Conservation (phyloP, 768 basidiomycete genomes). For the Cyclocybe cylindracea region DNA sequence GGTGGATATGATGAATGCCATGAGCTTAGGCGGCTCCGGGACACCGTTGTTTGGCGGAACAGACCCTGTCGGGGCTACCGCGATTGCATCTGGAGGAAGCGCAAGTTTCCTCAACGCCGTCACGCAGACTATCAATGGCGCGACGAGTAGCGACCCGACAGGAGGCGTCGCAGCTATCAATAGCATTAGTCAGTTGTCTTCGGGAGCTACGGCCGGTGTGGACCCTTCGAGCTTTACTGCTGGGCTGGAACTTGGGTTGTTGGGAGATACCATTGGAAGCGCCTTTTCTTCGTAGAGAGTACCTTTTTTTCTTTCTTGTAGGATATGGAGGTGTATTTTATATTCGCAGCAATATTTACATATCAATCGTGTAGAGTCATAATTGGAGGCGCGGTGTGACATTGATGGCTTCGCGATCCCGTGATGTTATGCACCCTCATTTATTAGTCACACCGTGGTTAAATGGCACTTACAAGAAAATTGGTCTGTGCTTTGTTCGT, state of each 20-base stretch:
- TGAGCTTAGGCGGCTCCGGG: not conserved
- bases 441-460: conserved; percentile 27
- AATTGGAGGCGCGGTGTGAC: not conserved
- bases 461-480: conserved; percentile 19
- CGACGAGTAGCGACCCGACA: not conserved
- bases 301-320: not conserved
- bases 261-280: not conserved
- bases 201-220: not conserved
- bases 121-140: conserved; percentile 7
- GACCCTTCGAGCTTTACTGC: conserved; percentile 2
- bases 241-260: conserved; percentile 1
- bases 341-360: too few relatives aligned
- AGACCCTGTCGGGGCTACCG: conserved; percentile 4
- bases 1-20: conserved; percentile 6
- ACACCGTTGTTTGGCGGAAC: conserved; percentile 1
- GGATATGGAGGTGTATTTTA: too few relatives aligned
- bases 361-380: too few relatives aligned
- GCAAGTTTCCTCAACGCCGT: conserved; percentile 3
- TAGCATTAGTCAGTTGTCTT: conserved; percentile 5
- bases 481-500: conserved; percentile 23
- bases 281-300: not conserved
- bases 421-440: conserved; percentile 31
- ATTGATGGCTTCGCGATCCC: conserved; percentile 21
- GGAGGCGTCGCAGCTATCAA: conserved; percentile 9
- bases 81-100: not conserved